Percentiles rank a stretch among this genome's conserved stretches.
phyloP scores from a whole-genome alignment of 441 rosid genomes.

The Populus tomentosa region DNA sequence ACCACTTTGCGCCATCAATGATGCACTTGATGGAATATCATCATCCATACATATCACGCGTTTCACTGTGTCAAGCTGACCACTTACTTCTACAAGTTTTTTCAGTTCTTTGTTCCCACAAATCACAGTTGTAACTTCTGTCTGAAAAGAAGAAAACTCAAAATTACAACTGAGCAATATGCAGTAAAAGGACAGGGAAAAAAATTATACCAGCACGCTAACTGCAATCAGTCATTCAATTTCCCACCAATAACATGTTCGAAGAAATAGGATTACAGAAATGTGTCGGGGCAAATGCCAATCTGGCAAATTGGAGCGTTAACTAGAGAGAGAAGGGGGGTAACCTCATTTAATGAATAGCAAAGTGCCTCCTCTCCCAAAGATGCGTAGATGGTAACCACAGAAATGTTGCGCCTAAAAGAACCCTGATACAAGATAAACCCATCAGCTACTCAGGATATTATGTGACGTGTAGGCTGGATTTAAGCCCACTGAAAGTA shows the following conservation, averaged over 20 bases:
- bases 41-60: conserved; percentile 83
- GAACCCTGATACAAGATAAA: conserved; percentile 58
- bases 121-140: conserved; percentile 90
- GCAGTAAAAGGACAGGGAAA: not conserved
- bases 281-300: not conserved
- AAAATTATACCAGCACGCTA: too few species aligned
- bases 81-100: conserved; percentile 71
- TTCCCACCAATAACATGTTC: not conserved
- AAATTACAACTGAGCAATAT: not conserved
- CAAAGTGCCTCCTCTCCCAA: conserved; percentile 92
- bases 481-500: not conserved
- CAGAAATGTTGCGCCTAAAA: conserved; percentile 81
- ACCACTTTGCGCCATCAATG: conserved; percentile 38
- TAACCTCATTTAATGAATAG: conserved; percentile 91
- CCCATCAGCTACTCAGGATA: conserved; percentile 6
- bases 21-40: conserved; percentile 56
- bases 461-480: not conserved
- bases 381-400: conserved; percentile 92
- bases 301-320: not conserved
- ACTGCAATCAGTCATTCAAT: not conserved
- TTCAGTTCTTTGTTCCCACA: conserved; percentile 86
- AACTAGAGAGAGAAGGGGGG: conserved; percentile 6
- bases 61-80: conserved; percentile 86
- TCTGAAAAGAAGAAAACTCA: conserved; percentile 42
- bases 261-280: not conserved